Evolutionary conservation across 1,139 yeast genomes (phyloP).

Genomic region (Kodamaea sp.): DNA sequence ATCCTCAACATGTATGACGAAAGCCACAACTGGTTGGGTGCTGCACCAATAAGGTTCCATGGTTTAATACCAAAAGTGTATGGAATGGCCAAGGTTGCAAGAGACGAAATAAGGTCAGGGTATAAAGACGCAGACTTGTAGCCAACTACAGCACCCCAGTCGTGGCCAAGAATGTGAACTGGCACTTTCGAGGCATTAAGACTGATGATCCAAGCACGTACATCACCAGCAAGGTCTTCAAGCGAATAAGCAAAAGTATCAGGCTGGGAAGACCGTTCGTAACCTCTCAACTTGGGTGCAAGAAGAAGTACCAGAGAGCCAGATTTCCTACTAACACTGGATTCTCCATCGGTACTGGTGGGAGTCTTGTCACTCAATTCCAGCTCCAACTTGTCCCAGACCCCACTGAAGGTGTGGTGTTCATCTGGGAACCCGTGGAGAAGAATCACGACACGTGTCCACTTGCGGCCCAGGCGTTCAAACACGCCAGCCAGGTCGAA

Average conservation of each 20-base stretch:
- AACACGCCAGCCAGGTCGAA: conserved; percentile 19
- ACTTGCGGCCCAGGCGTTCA: conserved; percentile 17
- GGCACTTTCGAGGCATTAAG: conserved; percentile 25
- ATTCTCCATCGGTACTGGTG: too few relatives aligned
- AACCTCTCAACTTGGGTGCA: conserved; percentile 46
- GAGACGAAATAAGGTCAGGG: conserved; percentile 39
- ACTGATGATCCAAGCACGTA: conserved; percentile 35
- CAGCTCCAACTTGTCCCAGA: conserved; percentile 28
- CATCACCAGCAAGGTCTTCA: conserved; percentile 36
- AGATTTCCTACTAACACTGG: too few relatives aligned
- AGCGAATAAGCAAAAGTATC: conserved; percentile 27
- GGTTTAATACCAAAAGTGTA: conserved; percentile 29
- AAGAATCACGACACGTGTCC: conserved; percentile 31
- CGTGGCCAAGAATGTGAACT: conserved; percentile 46
- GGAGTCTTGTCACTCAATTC: too few relatives aligned
- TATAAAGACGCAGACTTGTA: conserved; percentile 38
- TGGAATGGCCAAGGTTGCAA: conserved; percentile 44
- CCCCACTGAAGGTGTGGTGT: conserved; percentile 29
- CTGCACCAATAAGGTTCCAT: conserved; percentile 31
- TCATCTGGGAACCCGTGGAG: conserved; percentile 50
- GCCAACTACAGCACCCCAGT: conserved; percentile 47
- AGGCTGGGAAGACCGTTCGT: conserved; percentile 39
- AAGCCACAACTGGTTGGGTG: conserved; percentile 38
- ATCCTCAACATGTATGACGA: conserved; percentile 45
- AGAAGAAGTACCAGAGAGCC: too few relatives aligned